phyloP scores from a whole-genome alignment of 768 basidiomycete species.

The Stropharia rugosoannulata region DNA sequence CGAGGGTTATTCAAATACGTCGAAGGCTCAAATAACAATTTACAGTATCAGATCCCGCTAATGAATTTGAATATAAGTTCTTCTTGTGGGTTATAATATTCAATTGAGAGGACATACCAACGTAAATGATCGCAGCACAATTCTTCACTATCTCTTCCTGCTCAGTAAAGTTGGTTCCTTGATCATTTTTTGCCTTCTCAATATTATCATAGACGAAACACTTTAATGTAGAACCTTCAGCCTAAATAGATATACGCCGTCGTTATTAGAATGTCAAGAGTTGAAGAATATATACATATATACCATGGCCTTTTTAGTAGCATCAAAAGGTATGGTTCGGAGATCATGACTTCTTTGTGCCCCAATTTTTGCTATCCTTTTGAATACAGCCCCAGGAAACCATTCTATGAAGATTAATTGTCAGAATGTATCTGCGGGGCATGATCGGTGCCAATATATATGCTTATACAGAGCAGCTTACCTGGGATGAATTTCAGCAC shows the following conservation, averaged over 20 bases:
- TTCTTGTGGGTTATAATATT: neutral
- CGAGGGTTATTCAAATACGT: neutral
- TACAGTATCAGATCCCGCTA: too few relatives aligned
- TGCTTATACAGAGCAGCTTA: conserved; percentile 7
- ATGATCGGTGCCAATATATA: neutral
- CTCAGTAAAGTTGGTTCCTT: conserved; percentile 12
- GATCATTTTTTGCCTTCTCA: conserved; percentile 16
- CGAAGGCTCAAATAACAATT: too few relatives aligned
- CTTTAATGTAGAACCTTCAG: conserved; percentile 18
- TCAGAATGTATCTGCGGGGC: neutral
- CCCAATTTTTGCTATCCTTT: conserved; percentile 25
- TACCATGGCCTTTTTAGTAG: conserved; percentile 26
- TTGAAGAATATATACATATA: neutral
- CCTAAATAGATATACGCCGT: conserved; percentile 15
- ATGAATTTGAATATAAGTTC: too few relatives aligned
- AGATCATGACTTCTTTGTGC: conserved; percentile 17
- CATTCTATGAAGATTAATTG: conserved; percentile 22
- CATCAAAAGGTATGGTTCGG: conserved; percentile 26
- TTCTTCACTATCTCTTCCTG: conserved; percentile 36
- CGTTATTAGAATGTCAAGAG: neutral
- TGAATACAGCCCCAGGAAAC: conserved; percentile 37
- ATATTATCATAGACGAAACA: conserved; percentile 27
- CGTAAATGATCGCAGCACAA: conserved; percentile 40
- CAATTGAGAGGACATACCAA: conserved; percentile 23
- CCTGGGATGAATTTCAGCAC: conserved; percentile 28